Evolutionary conservation across 805 yeast genomes (phyloP).

Genomic region (Blastobotrys americana): DNA sequence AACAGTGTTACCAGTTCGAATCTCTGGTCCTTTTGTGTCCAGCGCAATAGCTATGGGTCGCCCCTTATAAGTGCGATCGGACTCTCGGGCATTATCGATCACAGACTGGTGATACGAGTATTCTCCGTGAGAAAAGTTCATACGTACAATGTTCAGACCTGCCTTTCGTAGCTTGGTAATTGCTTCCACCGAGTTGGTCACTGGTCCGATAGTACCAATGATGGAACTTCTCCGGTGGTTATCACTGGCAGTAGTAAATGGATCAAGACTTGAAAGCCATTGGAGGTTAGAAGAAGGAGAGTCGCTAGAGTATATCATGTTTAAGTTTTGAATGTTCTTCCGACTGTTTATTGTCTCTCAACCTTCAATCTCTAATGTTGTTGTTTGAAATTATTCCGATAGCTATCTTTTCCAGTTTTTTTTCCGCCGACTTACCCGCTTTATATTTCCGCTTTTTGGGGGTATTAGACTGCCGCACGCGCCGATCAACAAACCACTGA

Average conservation of each 20-base stretch:
- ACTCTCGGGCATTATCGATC: constrained; percentile 91
- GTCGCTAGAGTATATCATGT: constrained; percentile 25
- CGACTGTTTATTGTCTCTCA: background rate
- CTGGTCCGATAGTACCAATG: constrained; percentile 98
- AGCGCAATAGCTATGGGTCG: constrained; percentile 98
- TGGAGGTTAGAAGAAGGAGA: constrained; percentile 41
- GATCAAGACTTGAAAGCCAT: constrained; percentile 79
- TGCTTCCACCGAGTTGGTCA: constrained; percentile 83
- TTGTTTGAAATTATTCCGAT: background rate
- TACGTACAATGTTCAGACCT: constrained; percentile 94
- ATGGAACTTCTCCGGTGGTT: constrained; percentile 88
- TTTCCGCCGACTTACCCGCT: too few relatives aligned
- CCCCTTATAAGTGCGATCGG: constrained; percentile 84
- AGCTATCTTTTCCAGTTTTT: too few relatives aligned
- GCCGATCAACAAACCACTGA: too few relatives aligned
- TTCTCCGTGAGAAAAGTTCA: constrained; percentile 99
- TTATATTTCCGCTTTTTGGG: too few relatives aligned
- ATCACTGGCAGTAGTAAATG: constrained; percentile 61
- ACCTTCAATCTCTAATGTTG: background rate
- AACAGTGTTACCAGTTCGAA: constrained; percentile 93
- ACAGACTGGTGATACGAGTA: constrained; percentile 97
- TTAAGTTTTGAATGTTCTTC: background rate
- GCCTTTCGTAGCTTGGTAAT: constrained; percentile 82
- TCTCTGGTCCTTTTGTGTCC: constrained; percentile 99
- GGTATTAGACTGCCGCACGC: too few relatives aligned